A percentile compares a stretch with the other conserved stretches of the same genome.
These are phyloP conservation scores for Teunomyces cretensis DNA, from an alignment of 805 yeast species.

Conservation along the genomic window DNA sequence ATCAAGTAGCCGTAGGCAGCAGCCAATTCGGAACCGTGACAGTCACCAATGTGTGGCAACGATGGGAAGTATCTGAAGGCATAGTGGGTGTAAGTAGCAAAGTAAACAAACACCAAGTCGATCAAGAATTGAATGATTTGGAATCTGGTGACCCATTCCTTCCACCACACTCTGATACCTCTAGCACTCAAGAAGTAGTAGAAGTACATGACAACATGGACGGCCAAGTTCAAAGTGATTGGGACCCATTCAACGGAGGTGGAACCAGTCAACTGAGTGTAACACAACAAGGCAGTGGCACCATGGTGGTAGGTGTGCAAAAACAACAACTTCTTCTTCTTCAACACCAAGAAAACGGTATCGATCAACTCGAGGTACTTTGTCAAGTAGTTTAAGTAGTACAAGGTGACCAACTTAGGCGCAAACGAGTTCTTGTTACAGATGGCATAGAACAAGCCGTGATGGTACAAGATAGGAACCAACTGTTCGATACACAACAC, in stretches of 20 bases:
- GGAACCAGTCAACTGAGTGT: slow-evolving; percentile 85
- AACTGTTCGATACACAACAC: slow-evolving; percentile 80
- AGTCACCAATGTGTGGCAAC: slow-evolving; percentile 74
- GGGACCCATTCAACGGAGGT: slow-evolving; percentile 97
- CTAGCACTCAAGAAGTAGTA: slow-evolving; percentile 91
- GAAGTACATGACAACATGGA: slow-evolving; percentile 97
- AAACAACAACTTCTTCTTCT: slow-evolving; percentile 88
- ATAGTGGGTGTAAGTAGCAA: slow-evolving; percentile 89
- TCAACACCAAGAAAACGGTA: slow-evolving; percentile 86
- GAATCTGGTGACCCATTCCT: slow-evolving; percentile 96
- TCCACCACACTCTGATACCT: slow-evolving; percentile 98
- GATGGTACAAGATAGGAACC: slow-evolving; percentile 66
- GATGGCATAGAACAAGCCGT: slow-evolving; percentile 83
- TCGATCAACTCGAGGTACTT: slow-evolving; percentile 88
- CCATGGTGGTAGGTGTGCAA: slow-evolving; percentile 98
- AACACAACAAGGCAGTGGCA: slow-evolving; percentile 93
- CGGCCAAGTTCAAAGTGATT: slow-evolving; percentile 82
- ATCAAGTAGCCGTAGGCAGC: slow-evolving; percentile 90
- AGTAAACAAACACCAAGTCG: slow-evolving; percentile 88
- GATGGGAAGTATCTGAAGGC: slow-evolving; percentile 62
- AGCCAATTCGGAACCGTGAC: slow-evolving; percentile 91
- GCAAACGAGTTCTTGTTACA: slow-evolving; percentile 81
- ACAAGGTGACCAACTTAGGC: slow-evolving; percentile 75
- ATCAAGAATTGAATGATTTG: slow-evolving; percentile 92
- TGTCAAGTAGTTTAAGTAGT: slow-evolving; percentile 88